A percentile compares a stretch with the other conserved stretches of the same genome.
These are phyloP conservation scores for Fusarium torulosum DNA, from an alignment of 2,329 filamentous ascomycete species.

Conservation along the genomic window DNA sequence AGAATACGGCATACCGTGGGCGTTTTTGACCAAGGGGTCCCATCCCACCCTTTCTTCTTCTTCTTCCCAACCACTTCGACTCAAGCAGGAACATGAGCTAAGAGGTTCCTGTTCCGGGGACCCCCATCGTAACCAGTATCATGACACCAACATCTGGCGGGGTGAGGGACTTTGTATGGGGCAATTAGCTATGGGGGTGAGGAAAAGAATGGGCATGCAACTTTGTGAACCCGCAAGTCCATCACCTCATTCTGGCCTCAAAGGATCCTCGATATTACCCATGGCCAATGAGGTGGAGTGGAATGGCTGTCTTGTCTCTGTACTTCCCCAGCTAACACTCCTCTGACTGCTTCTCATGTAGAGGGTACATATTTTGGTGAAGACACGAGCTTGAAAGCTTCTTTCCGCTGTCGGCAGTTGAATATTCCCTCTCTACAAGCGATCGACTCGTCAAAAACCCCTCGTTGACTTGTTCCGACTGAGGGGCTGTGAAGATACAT, in stretches of 20 bases:
- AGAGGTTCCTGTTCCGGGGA: background rate
- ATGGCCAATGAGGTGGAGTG: conserved; percentile 8
- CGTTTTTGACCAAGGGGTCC: background rate
- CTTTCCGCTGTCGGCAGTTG: conserved; percentile 26
- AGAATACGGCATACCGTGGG: conserved; percentile 24
- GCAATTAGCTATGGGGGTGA: background rate
- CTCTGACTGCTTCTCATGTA: background rate
- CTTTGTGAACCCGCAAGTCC: background rate
- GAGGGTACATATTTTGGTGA: conserved; percentile 14
- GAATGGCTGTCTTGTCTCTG: conserved; percentile 4
- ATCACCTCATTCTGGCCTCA: conserved; percentile 31
- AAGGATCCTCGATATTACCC: background rate
- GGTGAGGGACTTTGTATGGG: background rate
- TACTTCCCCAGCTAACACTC: background rate
- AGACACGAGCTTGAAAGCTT: conserved; percentile 9
- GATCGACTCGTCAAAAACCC: background rate
- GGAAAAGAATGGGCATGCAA: background rate
- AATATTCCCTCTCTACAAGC: conserved; percentile 3
- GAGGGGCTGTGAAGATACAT: conserved; percentile 10
- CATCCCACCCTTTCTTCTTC: background rate
- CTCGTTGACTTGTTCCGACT: background rate
- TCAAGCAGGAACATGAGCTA: background rate
- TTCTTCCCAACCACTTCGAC: background rate
- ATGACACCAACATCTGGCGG: conserved; percentile 32
- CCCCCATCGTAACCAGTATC: conserved; percentile 9